Percentiles rank a stretch among this genome's conserved stretches.
Evolutionary conservation across 2,329 filamentous ascomycete genomes (phyloP).

Genomic region (Pseudogymnoascus sp.): DNA sequence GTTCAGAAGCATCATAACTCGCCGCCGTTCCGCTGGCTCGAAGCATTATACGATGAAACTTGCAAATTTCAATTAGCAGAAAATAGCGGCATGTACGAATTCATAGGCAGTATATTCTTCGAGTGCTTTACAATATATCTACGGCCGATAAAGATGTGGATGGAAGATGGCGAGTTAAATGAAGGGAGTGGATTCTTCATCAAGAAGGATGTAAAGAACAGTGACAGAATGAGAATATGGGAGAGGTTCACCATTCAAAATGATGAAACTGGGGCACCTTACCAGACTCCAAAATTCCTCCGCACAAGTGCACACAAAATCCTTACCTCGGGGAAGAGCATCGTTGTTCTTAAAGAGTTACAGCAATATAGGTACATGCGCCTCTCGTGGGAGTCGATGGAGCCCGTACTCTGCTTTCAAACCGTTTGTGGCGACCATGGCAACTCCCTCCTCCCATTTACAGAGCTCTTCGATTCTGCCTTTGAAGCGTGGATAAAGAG

Average conservation of each 20-base stretch:
- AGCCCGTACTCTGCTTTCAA: conserved; percentile 47
- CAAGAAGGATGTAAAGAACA: conserved; percentile 45
- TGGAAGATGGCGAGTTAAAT: conserved; percentile 66
- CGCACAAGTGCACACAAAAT: conserved; percentile 61
- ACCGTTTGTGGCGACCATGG: conserved; percentile 42
- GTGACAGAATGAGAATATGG: conserved; percentile 39
- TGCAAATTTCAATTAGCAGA: conserved; percentile 63
- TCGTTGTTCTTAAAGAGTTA: conserved; percentile 71
- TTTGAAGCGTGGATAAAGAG: conserved; percentile 71
- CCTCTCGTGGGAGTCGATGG: conserved; percentile 28
- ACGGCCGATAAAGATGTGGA: conserved; percentile 72
- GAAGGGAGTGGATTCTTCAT: conserved; percentile 68
- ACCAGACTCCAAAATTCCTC: conserved; percentile 69
- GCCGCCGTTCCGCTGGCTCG: conserved; percentile 62
- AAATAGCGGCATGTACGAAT: conserved; percentile 50
- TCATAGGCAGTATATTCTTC: conserved; percentile 63
- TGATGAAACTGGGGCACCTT: conserved; percentile 43
- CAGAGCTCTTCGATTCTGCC: conserved; percentile 61
- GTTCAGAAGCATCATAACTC: conserved; percentile 16
- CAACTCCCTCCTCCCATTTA: conserved; percentile 54
- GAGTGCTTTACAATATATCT: conserved; percentile 77
- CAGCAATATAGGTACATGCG: conserved; percentile 39
- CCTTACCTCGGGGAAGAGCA: conserved; percentile 81
- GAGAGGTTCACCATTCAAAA: conserved; percentile 52
- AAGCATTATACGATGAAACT: conserved; percentile 65